Conservation (phyloP, 2,329 filamentous ascomycete genomes). For the Pseudocercospora cruenta region DNA sequence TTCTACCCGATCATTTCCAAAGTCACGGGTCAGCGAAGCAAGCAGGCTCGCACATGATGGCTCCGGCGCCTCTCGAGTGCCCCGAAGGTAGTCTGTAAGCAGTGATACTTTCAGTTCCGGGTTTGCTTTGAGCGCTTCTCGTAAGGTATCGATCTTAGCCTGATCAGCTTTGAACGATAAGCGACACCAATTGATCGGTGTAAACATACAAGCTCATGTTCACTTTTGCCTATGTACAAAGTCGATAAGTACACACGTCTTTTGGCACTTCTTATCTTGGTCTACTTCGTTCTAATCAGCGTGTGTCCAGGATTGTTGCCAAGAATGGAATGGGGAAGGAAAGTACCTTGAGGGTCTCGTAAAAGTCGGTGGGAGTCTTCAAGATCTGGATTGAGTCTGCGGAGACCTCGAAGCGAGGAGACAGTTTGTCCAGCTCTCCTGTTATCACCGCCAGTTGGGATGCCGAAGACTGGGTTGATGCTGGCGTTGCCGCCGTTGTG, state of each 20-base stretch:
- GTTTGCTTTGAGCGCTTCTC: slow-evolving; percentile 73
- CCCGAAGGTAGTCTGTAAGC: slow-evolving; percentile 85
- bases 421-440: slow-evolving; percentile 80
- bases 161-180: neutral
- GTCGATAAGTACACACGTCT: slow-evolving; percentile 89
- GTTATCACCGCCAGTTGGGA: slow-evolving; percentile 63
- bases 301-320: neutral
- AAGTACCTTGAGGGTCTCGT: slow-evolving; percentile 81
- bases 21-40: slow-evolving; percentile 79
- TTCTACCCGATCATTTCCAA: slow-evolving; percentile 82
- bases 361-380: slow-evolving; percentile 83
- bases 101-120: slow-evolving; percentile 81
- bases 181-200: neutral
- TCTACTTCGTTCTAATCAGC: slow-evolving; percentile 49
- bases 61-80: slow-evolving; percentile 85
- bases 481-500: slow-evolving; percentile 23
- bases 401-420: slow-evolving; percentile 84
- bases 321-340: neutral
- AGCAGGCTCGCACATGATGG: slow-evolving; percentile 87
- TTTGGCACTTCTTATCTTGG: slow-evolving; percentile 80
- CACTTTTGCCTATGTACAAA: slow-evolving; percentile 91
- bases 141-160: slow-evolving; percentile 71
- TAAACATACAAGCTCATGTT: slow-evolving; percentile 72
- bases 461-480: slow-evolving; percentile 42
- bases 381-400: slow-evolving; percentile 81